Evolutionary conservation across 352 stramenopile genomes (phyloP), one percentile per base, ranked within the genome.

Genomic region (Nothophytophthora sp.): DNA sequence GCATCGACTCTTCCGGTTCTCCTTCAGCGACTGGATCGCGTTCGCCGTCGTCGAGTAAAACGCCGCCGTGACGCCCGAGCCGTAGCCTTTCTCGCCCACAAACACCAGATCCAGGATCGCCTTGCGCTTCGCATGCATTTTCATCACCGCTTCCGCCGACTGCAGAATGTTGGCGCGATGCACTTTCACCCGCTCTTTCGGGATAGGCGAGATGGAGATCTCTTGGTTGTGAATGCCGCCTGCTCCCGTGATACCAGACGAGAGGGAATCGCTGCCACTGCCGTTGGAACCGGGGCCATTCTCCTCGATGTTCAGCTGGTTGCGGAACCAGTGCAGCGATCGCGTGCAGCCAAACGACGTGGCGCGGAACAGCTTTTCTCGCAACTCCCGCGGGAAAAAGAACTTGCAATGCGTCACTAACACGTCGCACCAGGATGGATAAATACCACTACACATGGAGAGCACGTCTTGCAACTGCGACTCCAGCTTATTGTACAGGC

Each of bases 151-250:
- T 18, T 95, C 81, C 0, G 85, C 85, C 0, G 81, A 92, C 37
- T 73, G 70, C 28, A 95, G 45, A 34, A 95, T 84, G 32, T 89
- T 89, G 15, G 68, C 67, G 16, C 85, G 80, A 45, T 88, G 64
- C 8, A 95, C 81, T 28, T 91, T 92, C 40, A 92, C 85, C n/a
- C 82, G 82, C 43, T 95, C 82, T 57, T 93, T 95, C 9, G 84
- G 84, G 32, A 95, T 84, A 5, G 81, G 84, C 2, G 81, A 84
- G 41, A 95, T 91, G 16, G 76, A 78, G 28, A 95, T 90, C 44
- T 90, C 81, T 48, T 90, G 78, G 38, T 92, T 90, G 43, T 80
- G 74, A 22, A 86, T 74, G 7, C 81, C 72, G 12, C 62, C 62
- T 18, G 56, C 70, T 5, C 39, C 44, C 16, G 39, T 23, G n/a